Evolutionary conservation across 176 grass and related monocot species (phyloP).

Genomic region (Tillandsia fasciculata): DNA sequence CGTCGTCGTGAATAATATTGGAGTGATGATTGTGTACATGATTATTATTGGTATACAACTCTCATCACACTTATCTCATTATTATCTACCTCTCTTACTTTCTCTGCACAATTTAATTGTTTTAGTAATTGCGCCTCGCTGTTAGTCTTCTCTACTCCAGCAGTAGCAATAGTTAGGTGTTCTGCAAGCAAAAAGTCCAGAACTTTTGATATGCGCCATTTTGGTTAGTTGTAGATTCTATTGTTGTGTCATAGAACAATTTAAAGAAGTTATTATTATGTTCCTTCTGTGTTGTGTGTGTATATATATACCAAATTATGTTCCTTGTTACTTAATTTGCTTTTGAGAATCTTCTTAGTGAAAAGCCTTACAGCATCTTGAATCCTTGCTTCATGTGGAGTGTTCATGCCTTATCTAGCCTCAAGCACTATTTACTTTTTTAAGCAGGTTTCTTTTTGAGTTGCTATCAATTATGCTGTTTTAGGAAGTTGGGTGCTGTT

Average conservation of each 20-base stretch:
- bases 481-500: neutral
- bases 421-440: neutral
- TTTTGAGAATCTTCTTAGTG: neutral
- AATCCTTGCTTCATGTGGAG: neutral
- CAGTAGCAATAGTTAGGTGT: too few relatives aligned
- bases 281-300: neutral
- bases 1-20: constrained; percentile 77
- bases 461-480: neutral
- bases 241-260: neutral
- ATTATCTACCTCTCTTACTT: too few relatives aligned
- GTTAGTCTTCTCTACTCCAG: too few relatives aligned
- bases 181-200: too few relatives aligned
- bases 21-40: constrained; percentile 96
- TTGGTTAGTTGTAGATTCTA: too few relatives aligned
- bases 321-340: constrained; percentile 1
- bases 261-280: neutral
- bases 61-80: too few relatives aligned
- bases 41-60: constrained; percentile 78
- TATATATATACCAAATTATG: neutral
- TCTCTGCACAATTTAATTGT: too few relatives aligned
- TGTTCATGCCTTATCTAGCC: neutral
- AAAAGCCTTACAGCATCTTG: neutral
- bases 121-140: too few relatives aligned
- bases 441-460: neutral
- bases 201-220: too few relatives aligned